phyloP scores from a whole-genome alignment of 192 early-diverging fungal species.

The Obelidium mucronatum region DNA sequence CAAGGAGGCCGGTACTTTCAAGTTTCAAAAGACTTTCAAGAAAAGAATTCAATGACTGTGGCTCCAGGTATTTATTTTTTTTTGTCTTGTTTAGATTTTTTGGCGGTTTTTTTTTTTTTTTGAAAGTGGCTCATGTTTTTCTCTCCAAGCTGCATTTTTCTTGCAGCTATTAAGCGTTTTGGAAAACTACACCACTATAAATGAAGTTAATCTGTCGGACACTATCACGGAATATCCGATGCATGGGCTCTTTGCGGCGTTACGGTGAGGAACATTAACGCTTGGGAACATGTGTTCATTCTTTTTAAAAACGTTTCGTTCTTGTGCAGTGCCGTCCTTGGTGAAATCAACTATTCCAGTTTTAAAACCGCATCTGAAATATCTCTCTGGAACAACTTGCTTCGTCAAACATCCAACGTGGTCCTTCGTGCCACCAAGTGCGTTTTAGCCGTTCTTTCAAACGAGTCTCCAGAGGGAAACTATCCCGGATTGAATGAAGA shows the following conservation, averaged over 20 bases:
- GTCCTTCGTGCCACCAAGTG: slow-evolving; percentile 33
- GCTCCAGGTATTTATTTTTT: slow-evolving; percentile 5
- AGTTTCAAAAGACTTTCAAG: not conserved
- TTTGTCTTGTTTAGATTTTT: not conserved
- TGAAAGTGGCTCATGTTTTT: not conserved
- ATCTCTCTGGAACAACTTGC: slow-evolving; percentile 25
- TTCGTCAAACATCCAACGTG: slow-evolving; percentile 17
- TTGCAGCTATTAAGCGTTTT: slow-evolving; percentile 59
- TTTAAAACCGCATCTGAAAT: not conserved
- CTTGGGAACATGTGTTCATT: not conserved
- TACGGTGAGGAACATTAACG: slow-evolving; percentile 54
- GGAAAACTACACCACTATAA: slow-evolving; percentile 52
- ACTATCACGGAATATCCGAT: slow-evolving; percentile 59
- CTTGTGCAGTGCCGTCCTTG: slow-evolving; percentile 20
- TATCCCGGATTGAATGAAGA: slow-evolving; percentile 82
- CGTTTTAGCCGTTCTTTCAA: slow-evolving; percentile 44
- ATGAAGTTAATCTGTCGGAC: slow-evolving; percentile 54
- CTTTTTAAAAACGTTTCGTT: not conserved
- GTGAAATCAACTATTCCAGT: slow-evolving; percentile 31
- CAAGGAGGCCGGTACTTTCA: slow-evolving; percentile 14
- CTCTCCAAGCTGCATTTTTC: slow-evolving; percentile 55
- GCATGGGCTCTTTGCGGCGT: slow-evolving; percentile 63
- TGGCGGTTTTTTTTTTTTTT: not conserved
- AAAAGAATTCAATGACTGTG: not conserved
- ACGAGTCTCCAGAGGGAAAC: slow-evolving; percentile 80